Base-by-base conservation (phyloP, 345 rosid genomes). In the Populus davidiana region DNA sequence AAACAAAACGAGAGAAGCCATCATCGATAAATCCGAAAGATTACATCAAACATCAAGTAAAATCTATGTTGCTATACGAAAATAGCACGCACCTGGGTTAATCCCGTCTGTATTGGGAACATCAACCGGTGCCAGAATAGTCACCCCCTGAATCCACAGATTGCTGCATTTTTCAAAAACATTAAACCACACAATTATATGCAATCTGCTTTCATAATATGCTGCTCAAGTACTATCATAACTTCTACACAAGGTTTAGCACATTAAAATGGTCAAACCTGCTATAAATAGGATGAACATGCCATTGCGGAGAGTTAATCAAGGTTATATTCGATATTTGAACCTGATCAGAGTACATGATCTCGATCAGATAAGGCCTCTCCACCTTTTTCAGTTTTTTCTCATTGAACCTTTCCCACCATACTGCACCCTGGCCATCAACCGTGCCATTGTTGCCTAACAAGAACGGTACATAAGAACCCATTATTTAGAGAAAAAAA, bases 61-160 rank as follows among this genome's bases (percentile, higher is more conserved):
- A 50, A 17, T 50, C 59, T 18, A 11, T 20, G 21, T 14, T 54
- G 16, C 64, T 43, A 44, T 44, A 50, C 6, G 59, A 50, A 50
- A 72, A 39, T 5, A 72, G n/a, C 11, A 59, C 63, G 47, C 54
- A 94, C 96, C 94, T 76, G 97, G 98, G 79, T 91, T 69, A n/a
- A 94, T 89, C 59, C 98, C 97, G 81, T 93, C 98, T 1, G 97
- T 91, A 52, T 93, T 94, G 2, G 97, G 97, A 27, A 86, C 84
- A n/a, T 78, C 82, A 38, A 90, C 78, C 8, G 98, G 97, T 16
- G 97, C 94, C 21, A 88, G 70, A 71, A 93, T 63, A 1, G 94
- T 93, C 50, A 93, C 67, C 59, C 86, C 79, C 80, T 83, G 88
- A 73, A 90, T 43, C 13, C 89, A n/a, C 43, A 94, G 67, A 70